phyloP scores from a whole-genome alignment of 1,139 yeast genomes.

The Pneumocystis jirovecii region DNA sequence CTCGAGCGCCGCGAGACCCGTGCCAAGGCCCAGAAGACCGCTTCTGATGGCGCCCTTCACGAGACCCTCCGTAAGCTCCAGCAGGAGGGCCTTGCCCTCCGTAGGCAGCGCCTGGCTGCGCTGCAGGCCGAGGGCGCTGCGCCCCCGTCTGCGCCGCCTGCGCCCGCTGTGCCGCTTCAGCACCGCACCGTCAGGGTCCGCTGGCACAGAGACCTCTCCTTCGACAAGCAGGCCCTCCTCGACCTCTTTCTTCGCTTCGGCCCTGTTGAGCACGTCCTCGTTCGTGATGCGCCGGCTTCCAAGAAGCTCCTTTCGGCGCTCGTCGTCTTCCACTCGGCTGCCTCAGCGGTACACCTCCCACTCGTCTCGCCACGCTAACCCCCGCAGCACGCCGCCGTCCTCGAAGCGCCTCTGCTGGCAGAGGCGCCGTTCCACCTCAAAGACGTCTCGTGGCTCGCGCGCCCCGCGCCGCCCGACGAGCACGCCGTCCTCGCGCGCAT shows the following conservation, averaged over 20 bases:
- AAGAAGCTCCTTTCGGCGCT: neutral
- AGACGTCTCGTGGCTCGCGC: neutral
- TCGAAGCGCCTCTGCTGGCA: neutral
- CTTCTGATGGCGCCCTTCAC: conserved; percentile 4
- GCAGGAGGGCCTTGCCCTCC: conserved; percentile 5
- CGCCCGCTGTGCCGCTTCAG: neutral
- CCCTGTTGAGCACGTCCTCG: conserved; percentile 4
- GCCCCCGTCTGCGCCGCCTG: neutral
- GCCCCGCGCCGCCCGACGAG: no score
- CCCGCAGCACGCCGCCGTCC: neutral
- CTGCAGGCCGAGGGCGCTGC: conserved; percentile 1
- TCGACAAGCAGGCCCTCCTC: neutral
- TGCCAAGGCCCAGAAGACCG: no score
- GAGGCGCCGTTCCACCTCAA: neutral
- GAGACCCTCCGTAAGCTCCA: conserved; percentile 3
- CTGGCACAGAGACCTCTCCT: conserved; percentile 1
- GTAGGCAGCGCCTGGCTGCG: conserved; percentile 4
- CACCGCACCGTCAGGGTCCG: conserved; percentile 11
- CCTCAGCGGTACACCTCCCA: neutral
- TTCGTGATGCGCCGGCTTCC: neutral
- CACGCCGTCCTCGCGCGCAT: no score
- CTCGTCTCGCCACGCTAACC: no score
- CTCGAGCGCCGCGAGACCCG: no score
- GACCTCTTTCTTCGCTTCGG: conserved; percentile 9
- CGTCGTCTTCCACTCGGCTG: conserved; percentile 3